A percentile compares a stretch with the other conserved stretches of the same genome.
phyloP scores from a whole-genome alignment of 2,329 filamentous ascomycete species.

The Xylaria sp. region DNA sequence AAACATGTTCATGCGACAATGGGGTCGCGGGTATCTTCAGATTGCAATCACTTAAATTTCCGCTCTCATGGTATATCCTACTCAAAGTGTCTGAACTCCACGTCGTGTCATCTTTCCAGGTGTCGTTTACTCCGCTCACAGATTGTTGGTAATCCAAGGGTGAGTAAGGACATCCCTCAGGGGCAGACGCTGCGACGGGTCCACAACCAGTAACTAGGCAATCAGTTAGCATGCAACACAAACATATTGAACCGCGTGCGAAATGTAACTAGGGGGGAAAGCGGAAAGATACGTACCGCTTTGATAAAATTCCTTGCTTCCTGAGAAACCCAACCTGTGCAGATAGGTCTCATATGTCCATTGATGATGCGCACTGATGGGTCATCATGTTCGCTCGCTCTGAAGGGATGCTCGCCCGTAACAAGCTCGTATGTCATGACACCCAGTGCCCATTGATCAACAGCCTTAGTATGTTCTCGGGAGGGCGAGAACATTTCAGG shows the following conservation, averaged over 20 bases:
- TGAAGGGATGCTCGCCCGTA: constrained; percentile 92
- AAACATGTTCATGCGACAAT: not conserved
- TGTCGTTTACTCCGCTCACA: constrained; percentile 50
- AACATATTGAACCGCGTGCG: not conserved
- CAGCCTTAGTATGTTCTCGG: constrained; percentile 85
- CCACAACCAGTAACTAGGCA: constrained; percentile 80
- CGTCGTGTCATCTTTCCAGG: not conserved
- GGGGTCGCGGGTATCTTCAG: constrained; percentile 4
- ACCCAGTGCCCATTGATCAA: constrained; percentile 94
- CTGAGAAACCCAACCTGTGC: constrained; percentile 77
- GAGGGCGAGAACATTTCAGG: constrained; percentile 93
- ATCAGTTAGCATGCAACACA: constrained; percentile 31
- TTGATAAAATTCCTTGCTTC: constrained; percentile 94
- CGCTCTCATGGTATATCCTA: not conserved
- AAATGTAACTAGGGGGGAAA: not conserved
- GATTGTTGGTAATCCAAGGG: constrained; percentile 96
- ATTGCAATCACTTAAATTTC: not conserved
- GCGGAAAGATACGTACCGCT: constrained; percentile 66
- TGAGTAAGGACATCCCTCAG: constrained; percentile 88
- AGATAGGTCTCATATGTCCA: constrained; percentile 81
- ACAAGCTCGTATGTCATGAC: constrained; percentile 96
- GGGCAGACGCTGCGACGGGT: constrained; percentile 90
- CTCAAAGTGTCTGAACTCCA: not conserved
- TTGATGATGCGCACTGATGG: constrained; percentile 81
- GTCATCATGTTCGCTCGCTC: constrained; percentile 81